Percentiles rank a stretch among this genome's conserved stretches.
These are phyloP conservation scores for Coemansia aciculifera DNA, from an alignment of 192 early-diverging fungal genomes.

Conservation along the genomic window DNA sequence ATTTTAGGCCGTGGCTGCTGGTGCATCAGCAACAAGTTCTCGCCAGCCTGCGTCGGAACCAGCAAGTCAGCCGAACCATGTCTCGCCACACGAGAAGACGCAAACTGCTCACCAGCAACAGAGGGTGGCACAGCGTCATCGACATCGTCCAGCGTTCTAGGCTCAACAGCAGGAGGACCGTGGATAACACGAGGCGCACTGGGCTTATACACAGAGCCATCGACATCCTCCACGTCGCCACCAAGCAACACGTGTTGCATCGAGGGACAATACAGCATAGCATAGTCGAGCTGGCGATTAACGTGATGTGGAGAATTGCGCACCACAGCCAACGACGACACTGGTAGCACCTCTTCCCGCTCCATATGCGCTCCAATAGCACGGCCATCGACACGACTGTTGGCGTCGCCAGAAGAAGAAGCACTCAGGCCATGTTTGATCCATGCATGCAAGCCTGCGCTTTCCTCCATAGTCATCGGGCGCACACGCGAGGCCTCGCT, in stretches of 20 bases:
- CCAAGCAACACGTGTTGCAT: slow-evolving; percentile 53
- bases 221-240: slow-evolving; percentile 17
- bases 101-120: not conserved
- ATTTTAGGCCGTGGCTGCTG: slow-evolving; percentile 28
- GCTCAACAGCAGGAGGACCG: not conserved
- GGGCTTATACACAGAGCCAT: not conserved
- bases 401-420: not conserved
- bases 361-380: not conserved
- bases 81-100: slow-evolving; percentile 13
- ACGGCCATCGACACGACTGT: not conserved
- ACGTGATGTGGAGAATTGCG: not conserved
- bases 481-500: slow-evolving; percentile 15
- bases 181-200: slow-evolving; percentile 28
- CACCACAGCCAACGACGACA: slow-evolving; percentile 28
- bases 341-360: not conserved
- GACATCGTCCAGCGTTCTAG: slow-evolving; percentile 20
- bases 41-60: slow-evolving; percentile 21
- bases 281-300: slow-evolving; percentile 24
- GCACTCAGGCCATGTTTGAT: slow-evolving; percentile 30
- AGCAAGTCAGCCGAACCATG: slow-evolving; percentile 2
- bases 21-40: not conserved
- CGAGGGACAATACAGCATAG: slow-evolving; percentile 52
- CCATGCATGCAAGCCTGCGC: slow-evolving; percentile 45
- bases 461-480: slow-evolving; percentile 52
- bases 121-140: slow-evolving; percentile 10